These are phyloP conservation scores for Phoma sp. DNA, from an alignment of 2,329 filamentous ascomycete species.

Conservation along the genomic window DNA sequence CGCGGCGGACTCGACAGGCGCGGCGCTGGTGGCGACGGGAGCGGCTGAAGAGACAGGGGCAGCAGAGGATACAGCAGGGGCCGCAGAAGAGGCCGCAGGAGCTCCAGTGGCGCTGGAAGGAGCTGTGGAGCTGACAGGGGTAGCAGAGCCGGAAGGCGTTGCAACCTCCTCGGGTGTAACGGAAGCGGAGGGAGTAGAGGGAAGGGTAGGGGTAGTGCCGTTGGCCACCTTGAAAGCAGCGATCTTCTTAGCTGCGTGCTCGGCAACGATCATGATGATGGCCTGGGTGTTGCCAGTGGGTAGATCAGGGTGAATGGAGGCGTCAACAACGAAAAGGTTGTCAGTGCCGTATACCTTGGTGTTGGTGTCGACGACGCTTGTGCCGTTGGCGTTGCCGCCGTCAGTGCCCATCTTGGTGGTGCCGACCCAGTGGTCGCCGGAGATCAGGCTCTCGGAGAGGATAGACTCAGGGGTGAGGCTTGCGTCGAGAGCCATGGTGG, in stretches of 20 bases:
- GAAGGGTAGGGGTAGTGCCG: conserved; percentile 51
- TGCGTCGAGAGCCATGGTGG: conserved; percentile 12
- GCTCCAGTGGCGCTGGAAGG: background rate
- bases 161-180: conserved; percentile 7
- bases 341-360: conserved; percentile 54
- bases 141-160: background rate
- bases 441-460: conserved; percentile 6
- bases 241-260: conserved; percentile 63
- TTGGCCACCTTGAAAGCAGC: conserved; percentile 46
- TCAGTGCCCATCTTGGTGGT: conserved; percentile 18
- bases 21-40: background rate
- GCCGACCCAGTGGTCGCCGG: conserved; percentile 14
- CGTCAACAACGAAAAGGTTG: conserved; percentile 55
- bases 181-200: conserved; percentile 8
- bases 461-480: conserved; percentile 10
- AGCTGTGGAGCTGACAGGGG: background rate
- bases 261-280: conserved; percentile 69
- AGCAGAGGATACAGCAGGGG: background rate
- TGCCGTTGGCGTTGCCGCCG: conserved; percentile 41
- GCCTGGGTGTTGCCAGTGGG: conserved; percentile 71
- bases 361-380: conserved; percentile 41
- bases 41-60: too few relatives aligned
- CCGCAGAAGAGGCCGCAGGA: background rate
- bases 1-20: conserved; percentile 7
- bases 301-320: conserved; percentile 67